Percentiles rank a stretch among this genome's conserved stretches.
These are phyloP conservation scores for Castanea mollissima DNA, from an alignment of 306 rosid species.

Conservation along the genomic window DNA sequence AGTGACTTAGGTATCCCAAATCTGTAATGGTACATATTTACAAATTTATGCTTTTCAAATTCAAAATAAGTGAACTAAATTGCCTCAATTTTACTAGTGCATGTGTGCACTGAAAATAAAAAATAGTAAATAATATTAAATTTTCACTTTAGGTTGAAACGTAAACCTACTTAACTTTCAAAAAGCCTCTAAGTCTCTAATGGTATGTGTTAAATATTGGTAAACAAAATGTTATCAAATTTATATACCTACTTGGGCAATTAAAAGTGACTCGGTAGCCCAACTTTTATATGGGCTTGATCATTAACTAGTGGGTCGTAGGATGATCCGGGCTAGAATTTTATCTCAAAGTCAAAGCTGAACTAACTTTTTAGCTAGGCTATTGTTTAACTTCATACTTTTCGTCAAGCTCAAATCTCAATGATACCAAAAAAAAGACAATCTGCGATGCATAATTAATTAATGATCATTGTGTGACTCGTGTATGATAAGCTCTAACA, in stretches of 20 bases:
- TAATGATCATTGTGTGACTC: background rate
- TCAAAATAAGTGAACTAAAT: background rate
- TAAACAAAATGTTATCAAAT: background rate
- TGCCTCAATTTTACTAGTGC: no score
- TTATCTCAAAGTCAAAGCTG: background rate
- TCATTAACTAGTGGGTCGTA: background rate
- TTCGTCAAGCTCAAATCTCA: background rate
- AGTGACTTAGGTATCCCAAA: background rate
- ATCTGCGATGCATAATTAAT: background rate
- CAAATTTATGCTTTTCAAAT: background rate
- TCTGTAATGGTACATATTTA: background rate
- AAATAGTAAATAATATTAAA: no score
- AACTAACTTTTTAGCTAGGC: background rate
- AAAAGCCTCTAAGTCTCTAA: no score
- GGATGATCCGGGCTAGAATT: background rate
- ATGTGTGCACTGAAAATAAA: no score
- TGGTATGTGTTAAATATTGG: no score
- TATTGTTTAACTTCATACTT: background rate
- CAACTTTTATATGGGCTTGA: background rate
- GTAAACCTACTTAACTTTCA: no score
- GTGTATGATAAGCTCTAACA: background rate
- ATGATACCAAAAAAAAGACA: background rate
- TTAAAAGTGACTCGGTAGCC: background rate
- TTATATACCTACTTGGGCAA: background rate
- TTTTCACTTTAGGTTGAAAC: no score